Percentiles rank a stretch among this genome's conserved stretches.
phyloP scores from a whole-genome alignment of 371 early-diverging fungal genomes.

The Mucor sp. region DNA sequence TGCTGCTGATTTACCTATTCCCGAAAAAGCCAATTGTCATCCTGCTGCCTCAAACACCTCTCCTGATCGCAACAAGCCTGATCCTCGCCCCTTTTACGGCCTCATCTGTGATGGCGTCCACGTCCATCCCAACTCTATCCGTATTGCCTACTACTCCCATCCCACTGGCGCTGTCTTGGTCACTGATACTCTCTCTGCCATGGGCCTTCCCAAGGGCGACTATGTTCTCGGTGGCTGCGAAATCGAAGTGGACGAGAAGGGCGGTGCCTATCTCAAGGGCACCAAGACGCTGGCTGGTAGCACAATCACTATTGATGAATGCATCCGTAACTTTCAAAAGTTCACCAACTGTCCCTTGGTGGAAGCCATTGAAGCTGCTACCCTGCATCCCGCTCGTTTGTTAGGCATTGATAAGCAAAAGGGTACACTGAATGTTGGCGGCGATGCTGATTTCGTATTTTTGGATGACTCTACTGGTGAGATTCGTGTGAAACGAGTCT shows the following conservation, averaged over 20 bases:
- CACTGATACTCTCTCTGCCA: slow-evolving; percentile 79
- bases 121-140: slow-evolving; percentile 79
- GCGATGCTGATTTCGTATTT: slow-evolving; percentile 83
- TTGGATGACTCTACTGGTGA: slow-evolving; percentile 62
- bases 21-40: slow-evolving; percentile 23
- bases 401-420: slow-evolving; percentile 74
- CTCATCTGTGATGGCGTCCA: slow-evolving; percentile 81
- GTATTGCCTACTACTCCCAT: slow-evolving; percentile 79
- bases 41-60: slow-evolving; percentile 41
- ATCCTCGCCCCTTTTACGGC: slow-evolving; percentile 75
- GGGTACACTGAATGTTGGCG: slow-evolving; percentile 75
- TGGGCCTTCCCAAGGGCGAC: slow-evolving; percentile 74
- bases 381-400: slow-evolving; percentile 79
- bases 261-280: slow-evolving; percentile 78
- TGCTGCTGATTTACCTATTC: slow-evolving; percentile 45
- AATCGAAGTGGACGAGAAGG: slow-evolving; percentile 58
- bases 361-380: slow-evolving; percentile 86
- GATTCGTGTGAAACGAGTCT: slow-evolving; percentile 66
- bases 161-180: slow-evolving; percentile 76
- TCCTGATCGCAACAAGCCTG: slow-evolving; percentile 36
- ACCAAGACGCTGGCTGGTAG: slow-evolving; percentile 82
- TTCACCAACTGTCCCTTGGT: slow-evolving; percentile 80
- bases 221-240: slow-evolving; percentile 70
- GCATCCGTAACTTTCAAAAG: slow-evolving; percentile 77
- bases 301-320: slow-evolving; percentile 72